Base-by-base conservation (phyloP, 768 basidiomycete species). In the Termitomyces sp. region DNA sequence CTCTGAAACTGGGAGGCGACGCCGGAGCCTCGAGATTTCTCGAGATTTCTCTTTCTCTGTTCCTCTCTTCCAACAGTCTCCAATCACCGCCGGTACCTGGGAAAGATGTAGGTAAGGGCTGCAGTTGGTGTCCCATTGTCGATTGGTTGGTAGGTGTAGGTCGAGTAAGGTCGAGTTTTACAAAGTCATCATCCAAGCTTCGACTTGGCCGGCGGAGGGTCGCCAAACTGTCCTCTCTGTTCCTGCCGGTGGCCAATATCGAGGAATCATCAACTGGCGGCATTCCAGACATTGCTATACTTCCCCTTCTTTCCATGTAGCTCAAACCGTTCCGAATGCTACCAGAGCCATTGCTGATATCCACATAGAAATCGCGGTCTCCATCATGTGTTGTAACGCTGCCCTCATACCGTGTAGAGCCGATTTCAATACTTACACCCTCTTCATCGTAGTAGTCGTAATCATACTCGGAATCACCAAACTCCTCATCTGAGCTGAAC, bases 161-260 rank as follows among this genome's bases (percentile, higher is more conserved):
- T 55, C 57, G 52, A 24, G n/a, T 29, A 36, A 64, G 36, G 51
- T 57, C 56, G 28, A 51, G 26, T 22, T 56, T 60, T 12, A 50
- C 42, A 16, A 64, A 64, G 45, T 79, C 71, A 49, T 84, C 81
- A 56, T 86, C 83, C 62, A 84, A 69, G 64, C 84, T 86, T 61
- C 80, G 77, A 64, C 85, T 87, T 22, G 80, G 79, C 20, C 85
- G 75, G 54, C 85, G 79, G n/a, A 84, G 66, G 12, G 84, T 86
- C 41, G 77, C 74, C 36, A 82, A 66, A 64, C 82, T 85, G 56
- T 78, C 81, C 65, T 87, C 87, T 45, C 83, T 75, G 55, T 81
- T 77, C 34, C 82, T 76, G 49, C 69, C 65, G 36, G 66, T 63
- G 18, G 37, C 57, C 48, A 63, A 66, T 3, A 54, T 57, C 51